Evolutionary conservation across 352 stramenopile species (phyloP).

Genomic region (Phytopythium oedochilum): DNA sequence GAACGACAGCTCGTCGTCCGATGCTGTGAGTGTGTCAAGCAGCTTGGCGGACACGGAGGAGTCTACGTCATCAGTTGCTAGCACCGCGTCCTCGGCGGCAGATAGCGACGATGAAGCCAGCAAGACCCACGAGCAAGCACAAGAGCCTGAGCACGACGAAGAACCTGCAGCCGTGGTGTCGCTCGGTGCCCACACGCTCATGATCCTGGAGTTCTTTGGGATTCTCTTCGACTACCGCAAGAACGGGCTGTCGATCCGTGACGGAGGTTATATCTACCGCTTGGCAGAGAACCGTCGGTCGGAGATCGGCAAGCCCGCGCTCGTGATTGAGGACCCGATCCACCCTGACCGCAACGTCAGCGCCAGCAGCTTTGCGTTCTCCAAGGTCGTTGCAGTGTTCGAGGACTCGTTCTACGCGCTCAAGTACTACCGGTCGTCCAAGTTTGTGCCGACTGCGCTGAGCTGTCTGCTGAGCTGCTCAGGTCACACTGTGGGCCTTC

Average conservation of each 20-base stretch:
- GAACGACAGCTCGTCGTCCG: slow-evolving; percentile 6
- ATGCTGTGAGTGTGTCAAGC: slow-evolving; percentile 68
- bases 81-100: slow-evolving; percentile 34
- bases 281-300: slow-evolving; percentile 45
- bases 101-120: slow-evolving; percentile 54
- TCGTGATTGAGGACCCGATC: slow-evolving; percentile 90
- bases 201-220: slow-evolving; percentile 84
- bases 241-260: slow-evolving; percentile 79
- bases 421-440: slow-evolving; percentile 75
- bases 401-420: slow-evolving; percentile 85
- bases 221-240: slow-evolving; percentile 84
- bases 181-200: slow-evolving; percentile 65
- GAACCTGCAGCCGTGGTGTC: slow-evolving; percentile 18
- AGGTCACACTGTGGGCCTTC: slow-evolving; percentile 29
- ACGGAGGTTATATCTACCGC: slow-evolving; percentile 84
- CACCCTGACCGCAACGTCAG: slow-evolving; percentile 84
- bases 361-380: slow-evolving; percentile 83
- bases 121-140: slow-evolving; percentile 4
- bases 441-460: slow-evolving; percentile 71
- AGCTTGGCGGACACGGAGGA: slow-evolving; percentile 82
- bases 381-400: slow-evolving; percentile 79
- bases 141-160: neutral
- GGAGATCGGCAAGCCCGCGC: slow-evolving; percentile 50
- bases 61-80: slow-evolving; percentile 34
- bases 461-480: slow-evolving; percentile 74